Evolutionary conservation across 148 eudicot species (phyloP), one percentile per base, ranked within the genome.

Genomic region (Vaccinium macrocarpon): DNA sequence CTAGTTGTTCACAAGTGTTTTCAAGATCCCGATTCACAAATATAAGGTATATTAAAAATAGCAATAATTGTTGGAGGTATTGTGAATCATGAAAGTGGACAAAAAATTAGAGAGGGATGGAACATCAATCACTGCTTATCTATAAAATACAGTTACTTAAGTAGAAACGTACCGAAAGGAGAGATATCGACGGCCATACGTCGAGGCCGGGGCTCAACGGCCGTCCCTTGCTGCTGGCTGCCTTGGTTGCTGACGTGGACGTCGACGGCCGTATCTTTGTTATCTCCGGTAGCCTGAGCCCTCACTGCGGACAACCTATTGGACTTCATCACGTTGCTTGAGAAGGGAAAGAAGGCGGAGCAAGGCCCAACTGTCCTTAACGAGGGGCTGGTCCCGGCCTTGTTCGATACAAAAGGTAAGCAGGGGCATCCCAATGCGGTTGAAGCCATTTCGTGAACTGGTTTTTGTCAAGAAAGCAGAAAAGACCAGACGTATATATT

Each of bases 101-200:
- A 42, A 42, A 6, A 42, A 42, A 42, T 42, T 42, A 0, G 6
- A 42, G 0, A 4, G 6, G 46, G 46, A 5, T 42, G 46, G 6
- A 42, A 42, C 4, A 42, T 42, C 46, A 42, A 42, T 42, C 46
- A 42, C 46, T 42, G 46, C 46, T 42, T 42, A 6, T 0, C 5
- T 42, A 42, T 42, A 42, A 55, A 55, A 55, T 11, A 55, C 57
- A 13, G 57, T 55, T 55, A 15, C 15, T 53, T 12, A 61, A 77
- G 19, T 61, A 23, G 10, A 86, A 90, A 76, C 73, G 5, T 86
- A 95, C 98, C 98, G 42, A 92, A 93, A 25, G 98, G 97, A 14
- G 95, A 88, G 75, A 86, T 46, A 50, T 93, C 93, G 1, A 91
- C 64, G 29, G 94, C 87, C 51, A 79, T 21, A 10, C 89, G 84